Evolutionary conservation across 371 early-diverging fungal species (phyloP).

Genomic region (Rhizopus delemar): DNA sequence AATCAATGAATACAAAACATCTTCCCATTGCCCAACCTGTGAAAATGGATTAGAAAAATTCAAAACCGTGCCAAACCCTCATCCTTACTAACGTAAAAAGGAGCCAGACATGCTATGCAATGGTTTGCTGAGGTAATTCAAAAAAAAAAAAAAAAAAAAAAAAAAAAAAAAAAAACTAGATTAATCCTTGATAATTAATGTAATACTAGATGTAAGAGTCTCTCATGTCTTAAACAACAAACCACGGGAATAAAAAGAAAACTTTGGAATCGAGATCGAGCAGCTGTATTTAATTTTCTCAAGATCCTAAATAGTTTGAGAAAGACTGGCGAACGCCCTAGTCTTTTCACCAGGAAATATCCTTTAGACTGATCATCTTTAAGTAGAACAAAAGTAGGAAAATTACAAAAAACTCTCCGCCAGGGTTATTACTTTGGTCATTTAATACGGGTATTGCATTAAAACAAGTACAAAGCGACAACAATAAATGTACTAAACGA

Average conservation of each 20-base stretch:
- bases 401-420: neutral
- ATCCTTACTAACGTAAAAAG: neutral
- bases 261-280: neutral
- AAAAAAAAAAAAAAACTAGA: too few species aligned
- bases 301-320: neutral
- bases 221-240: too few species aligned
- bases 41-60: neutral
- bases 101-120: neutral
- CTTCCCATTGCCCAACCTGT: conserved; percentile 1
- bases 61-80: conserved; percentile 5
- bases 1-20: conserved; percentile 10
- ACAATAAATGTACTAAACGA: too few species aligned
- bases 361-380: neutral
- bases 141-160: too few species aligned
- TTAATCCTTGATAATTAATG: too few species aligned
- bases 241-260: neutral
- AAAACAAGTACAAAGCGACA: too few species aligned
- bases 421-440: neutral
- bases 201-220: too few species aligned
- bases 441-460: neutral
- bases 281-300: neutral
- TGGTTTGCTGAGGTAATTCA: neutral
- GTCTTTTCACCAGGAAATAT: neutral
- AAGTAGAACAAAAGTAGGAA: neutral
- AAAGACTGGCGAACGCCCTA: neutral